Evolutionary conservation across 83 land plant species (phyloP).

Genomic region (Diphasiastrum complanatum): DNA sequence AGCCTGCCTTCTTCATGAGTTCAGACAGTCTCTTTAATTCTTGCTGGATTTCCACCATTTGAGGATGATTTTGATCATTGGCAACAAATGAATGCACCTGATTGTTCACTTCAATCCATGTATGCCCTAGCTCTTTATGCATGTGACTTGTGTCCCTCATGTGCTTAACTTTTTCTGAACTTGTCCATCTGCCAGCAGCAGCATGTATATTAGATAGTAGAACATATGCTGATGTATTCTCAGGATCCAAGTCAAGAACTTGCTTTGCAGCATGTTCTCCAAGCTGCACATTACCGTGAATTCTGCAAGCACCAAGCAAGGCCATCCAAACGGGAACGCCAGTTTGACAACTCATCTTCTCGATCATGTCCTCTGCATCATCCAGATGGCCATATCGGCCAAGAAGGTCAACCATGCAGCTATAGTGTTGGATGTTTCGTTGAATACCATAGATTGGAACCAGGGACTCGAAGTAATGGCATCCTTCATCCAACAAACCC

Average conservation of each 20-base stretch:
- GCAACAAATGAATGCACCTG: too few relatives aligned
- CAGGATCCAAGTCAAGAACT: constrained; percentile 22
- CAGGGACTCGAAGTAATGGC: not conserved
- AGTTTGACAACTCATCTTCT: not conserved
- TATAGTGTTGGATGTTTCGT: not conserved
- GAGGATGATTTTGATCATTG: too few relatives aligned
- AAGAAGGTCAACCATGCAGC: not conserved
- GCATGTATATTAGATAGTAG: constrained; percentile 31
- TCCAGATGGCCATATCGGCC: not conserved
- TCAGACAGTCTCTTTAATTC: too few relatives aligned
- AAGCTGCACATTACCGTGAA: not conserved
- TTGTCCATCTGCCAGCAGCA: constrained; percentile 37
- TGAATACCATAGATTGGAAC: not conserved
- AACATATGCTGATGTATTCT: constrained; percentile 29
- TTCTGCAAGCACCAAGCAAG: constrained; percentile 6
- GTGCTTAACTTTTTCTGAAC: constrained; percentile 33
- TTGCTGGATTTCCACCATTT: too few relatives aligned
- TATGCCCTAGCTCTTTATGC: constrained; percentile 24
- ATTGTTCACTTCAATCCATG: too few relatives aligned
- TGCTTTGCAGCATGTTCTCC: not conserved
- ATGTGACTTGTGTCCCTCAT: constrained; percentile 32
- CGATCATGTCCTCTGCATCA: not conserved
- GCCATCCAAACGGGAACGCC: constrained; percentile 3
- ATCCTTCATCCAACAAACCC: constrained; percentile 1
- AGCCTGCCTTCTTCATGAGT: too few relatives aligned